These are phyloP conservation scores for Saccharum spontaneum DNA, from an alignment of 176 grass and related monocot species.

Conservation along the genomic window DNA sequence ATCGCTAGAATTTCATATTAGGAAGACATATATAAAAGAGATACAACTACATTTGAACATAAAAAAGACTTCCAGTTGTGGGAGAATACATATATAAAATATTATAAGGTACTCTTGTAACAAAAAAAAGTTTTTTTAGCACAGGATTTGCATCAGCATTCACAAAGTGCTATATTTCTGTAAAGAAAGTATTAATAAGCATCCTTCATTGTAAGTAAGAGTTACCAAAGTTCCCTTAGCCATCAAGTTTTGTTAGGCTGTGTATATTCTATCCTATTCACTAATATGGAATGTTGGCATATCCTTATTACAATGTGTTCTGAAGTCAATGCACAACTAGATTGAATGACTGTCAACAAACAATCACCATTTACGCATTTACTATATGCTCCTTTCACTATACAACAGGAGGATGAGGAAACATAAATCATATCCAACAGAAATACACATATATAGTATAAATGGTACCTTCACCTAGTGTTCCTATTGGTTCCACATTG, in stretches of 20 bases:
- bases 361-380: conserved; percentile 29
- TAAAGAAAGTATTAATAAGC: background rate
- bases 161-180: conserved; percentile 5
- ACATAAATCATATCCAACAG: conserved; percentile 1
- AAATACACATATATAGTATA: background rate
- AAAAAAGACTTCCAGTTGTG: background rate
- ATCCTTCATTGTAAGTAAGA: background rate
- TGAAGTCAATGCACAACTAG: conserved; percentile 4
- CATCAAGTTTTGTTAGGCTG: background rate
- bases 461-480: conserved; percentile 40
- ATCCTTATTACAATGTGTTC: conserved; percentile 5
- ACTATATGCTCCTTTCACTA: conserved; percentile 1
- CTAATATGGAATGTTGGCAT: conserved; percentile 25
- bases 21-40: background rate
- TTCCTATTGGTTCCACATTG: conserved; percentile 49
- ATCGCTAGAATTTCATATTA: background rate
- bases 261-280: background rate
- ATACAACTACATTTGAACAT: conserved; percentile 14
- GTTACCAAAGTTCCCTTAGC: conserved; percentile 2
- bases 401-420: conserved; percentile 7
- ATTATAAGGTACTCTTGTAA: background rate
- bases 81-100: background rate
- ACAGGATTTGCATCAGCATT: background rate
- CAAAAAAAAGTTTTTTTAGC: background rate
- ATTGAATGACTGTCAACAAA: conserved; percentile 14